Percentiles rank a stretch among this genome's conserved stretches.
Evolutionary conservation across 345 rosid species (phyloP).

Genomic region (Eucalyptus melliodora): DNA sequence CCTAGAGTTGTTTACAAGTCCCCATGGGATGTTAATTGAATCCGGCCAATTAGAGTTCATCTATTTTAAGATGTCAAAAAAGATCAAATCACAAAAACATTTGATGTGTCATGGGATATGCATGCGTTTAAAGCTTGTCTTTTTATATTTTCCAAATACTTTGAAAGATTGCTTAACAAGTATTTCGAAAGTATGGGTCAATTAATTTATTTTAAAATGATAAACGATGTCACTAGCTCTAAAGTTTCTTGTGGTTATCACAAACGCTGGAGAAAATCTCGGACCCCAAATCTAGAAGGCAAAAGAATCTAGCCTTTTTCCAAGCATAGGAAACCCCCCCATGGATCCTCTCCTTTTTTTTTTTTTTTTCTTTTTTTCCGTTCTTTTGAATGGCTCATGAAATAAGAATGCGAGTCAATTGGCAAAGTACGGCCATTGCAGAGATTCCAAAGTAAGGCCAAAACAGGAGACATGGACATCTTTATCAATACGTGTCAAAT

Average conservation of each 20-base stretch:
- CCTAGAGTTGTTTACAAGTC: background rate
- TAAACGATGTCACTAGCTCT: background rate
- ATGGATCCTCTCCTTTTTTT: background rate
- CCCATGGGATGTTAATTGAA: background rate
- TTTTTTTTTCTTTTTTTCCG: too few relatives aligned
- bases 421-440: background rate
- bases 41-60: background rate
- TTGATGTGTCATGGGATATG: background rate
- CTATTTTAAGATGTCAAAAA: background rate
- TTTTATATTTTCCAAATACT: background rate
- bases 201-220: background rate
- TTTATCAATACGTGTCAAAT: background rate
- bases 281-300: background rate
- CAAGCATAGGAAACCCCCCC: background rate
- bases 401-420: background rate
- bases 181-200: fast-evolving
- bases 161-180: background rate
- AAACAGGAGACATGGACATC: background rate
- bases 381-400: background rate
- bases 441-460: background rate
- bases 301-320: background rate
- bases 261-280: background rate
- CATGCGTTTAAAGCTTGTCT: background rate
- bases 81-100: background rate
- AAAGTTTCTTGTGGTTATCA: background rate